Conservation (phyloP, 2,329 filamentous ascomycete species). For the Monilinia fructicola region DNA sequence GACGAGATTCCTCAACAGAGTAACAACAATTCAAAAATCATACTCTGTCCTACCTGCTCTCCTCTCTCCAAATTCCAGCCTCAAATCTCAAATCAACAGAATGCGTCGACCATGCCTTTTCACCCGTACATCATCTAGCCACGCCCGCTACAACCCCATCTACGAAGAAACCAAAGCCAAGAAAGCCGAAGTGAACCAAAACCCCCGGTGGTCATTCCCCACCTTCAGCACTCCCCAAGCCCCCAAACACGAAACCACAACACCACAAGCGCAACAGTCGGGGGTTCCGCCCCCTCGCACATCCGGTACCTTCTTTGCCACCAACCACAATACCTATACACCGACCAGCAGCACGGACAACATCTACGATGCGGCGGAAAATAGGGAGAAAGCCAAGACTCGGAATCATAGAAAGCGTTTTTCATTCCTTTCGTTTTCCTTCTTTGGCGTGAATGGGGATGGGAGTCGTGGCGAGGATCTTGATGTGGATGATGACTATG, state of each 20-base stretch:
- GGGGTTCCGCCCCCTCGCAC: background rate
- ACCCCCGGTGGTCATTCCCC: constrained; percentile 3
- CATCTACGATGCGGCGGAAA: background rate
- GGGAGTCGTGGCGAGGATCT: background rate
- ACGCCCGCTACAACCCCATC: constrained; percentile 18
- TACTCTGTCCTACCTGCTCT: background rate
- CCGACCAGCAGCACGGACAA: background rate
- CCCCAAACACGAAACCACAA: background rate
- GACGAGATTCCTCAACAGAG: background rate
- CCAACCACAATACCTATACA: constrained; percentile 5
- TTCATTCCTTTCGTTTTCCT: background rate
- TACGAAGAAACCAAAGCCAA: constrained; percentile 10
- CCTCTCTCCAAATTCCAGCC: background rate
- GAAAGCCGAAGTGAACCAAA: background rate
- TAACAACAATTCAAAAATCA: background rate
- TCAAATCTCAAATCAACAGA: background rate
- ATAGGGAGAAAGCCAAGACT: too few relatives aligned
- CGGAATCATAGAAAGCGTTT: background rate
- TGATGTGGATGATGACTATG: background rate
- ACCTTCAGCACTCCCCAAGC: background rate
- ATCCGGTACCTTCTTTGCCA: constrained; percentile 7
- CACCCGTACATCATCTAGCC: constrained; percentile 5
- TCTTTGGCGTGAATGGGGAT: background rate
- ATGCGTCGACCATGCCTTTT: constrained; percentile 10
- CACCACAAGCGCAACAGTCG: background rate